A percentile compares a stretch with the other conserved stretches of the same genome.
These are phyloP conservation scores for Paraphaeosphaeria sporulosa DNA, from an alignment of 2,329 filamentous ascomycete species.

Conservation along the genomic window DNA sequence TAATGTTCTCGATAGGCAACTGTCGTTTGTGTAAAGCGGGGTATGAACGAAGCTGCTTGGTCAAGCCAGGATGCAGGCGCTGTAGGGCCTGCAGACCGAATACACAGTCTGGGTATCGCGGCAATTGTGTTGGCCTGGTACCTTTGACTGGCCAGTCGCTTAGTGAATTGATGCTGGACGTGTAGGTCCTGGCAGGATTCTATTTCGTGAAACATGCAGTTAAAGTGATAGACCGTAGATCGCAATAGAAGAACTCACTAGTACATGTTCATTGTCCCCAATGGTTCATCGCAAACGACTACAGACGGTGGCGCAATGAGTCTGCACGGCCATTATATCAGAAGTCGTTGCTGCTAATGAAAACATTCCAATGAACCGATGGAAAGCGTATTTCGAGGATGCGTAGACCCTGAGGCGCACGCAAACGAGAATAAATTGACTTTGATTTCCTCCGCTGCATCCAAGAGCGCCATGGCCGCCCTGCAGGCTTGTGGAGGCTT, in stretches of 20 bases:
- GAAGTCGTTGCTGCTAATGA: too few relatives aligned
- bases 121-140: neutral
- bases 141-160: neutral
- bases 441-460: neutral
- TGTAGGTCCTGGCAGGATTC: too few relatives aligned
- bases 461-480: slow-evolving; percentile 4
- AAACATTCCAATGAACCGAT: too few relatives aligned
- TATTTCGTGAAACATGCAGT: too few relatives aligned
- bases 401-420: neutral
- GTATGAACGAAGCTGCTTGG: neutral
- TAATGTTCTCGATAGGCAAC: neutral
- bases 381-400: too few relatives aligned
- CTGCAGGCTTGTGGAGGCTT: slow-evolving; percentile 7
- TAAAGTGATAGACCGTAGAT: too few relatives aligned
- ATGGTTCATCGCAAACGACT: too few relatives aligned
- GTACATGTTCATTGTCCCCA: too few relatives aligned
- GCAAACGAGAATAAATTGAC: neutral
- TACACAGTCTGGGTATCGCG: neutral
- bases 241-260: too few relatives aligned
- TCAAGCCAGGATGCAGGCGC: neutral
- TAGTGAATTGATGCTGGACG: too few relatives aligned
- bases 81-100: neutral
- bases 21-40: neutral
- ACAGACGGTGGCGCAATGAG: too few relatives aligned
- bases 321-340: too few relatives aligned